Evolutionary conservation across 495 filamentous ascomycete genomes (phyloP).

Genomic region (Xylaria acuta): DNA sequence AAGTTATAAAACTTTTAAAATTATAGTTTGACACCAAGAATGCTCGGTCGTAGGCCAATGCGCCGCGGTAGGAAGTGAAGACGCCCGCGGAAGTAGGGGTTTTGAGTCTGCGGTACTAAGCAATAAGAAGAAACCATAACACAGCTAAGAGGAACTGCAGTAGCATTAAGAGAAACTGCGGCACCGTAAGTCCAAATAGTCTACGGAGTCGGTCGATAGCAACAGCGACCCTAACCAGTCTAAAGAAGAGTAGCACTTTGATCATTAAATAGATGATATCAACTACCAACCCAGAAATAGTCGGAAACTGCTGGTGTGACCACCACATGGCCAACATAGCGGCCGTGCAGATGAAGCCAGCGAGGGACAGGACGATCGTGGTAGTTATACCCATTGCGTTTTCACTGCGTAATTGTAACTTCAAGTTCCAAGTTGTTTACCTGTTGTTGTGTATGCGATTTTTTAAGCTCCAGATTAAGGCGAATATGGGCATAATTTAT

Average conservation of each 20-base stretch:
- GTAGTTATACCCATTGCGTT: background rate
- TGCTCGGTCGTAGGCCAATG: background rate
- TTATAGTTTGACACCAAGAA: slow-evolving; percentile 1
- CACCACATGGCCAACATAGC: background rate
- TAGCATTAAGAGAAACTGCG: no score
- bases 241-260: background rate
- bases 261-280: background rate
- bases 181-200: background rate
- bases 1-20: no score
- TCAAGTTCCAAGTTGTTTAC: no score
- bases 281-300: background rate
- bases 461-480: background rate
- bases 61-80: background rate
- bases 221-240: background rate
- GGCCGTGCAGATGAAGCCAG: background rate
- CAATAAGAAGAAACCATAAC: background rate
- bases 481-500: background rate
- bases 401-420: no score
- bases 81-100: background rate
- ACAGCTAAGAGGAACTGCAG: background rate
- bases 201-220: background rate
- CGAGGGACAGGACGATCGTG: background rate
- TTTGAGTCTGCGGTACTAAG: background rate
- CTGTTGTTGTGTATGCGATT: no score
- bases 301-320: background rate